These are phyloP conservation scores for Alternaria triticina DNA, from an alignment of 2,329 filamentous ascomycete species.

Conservation along the genomic window DNA sequence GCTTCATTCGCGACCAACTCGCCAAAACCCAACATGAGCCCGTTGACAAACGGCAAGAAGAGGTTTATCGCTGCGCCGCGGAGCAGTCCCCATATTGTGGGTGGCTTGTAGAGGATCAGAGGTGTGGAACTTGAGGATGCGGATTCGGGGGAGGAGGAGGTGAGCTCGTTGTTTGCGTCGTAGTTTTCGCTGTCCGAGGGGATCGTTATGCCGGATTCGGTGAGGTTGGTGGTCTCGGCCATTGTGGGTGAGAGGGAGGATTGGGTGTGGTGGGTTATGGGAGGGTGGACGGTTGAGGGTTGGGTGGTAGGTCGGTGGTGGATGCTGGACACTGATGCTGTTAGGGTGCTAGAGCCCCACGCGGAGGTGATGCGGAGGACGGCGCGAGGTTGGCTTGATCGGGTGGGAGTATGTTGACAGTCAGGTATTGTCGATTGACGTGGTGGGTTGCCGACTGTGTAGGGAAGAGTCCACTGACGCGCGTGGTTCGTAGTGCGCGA, in stretches of 20 bases:
- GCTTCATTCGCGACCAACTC: constrained; percentile 96
- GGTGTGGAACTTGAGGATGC: constrained; percentile 68
- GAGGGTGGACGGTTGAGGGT: neutral
- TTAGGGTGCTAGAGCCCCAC: constrained; percentile 11
- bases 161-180: constrained; percentile 67
- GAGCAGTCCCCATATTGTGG: constrained; percentile 83
- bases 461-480: neutral
- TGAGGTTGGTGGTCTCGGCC: constrained; percentile 55
- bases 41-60: constrained; percentile 94
- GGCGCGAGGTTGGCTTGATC: neutral
- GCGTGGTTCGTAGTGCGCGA: constrained; percentile 1
- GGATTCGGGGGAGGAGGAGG: constrained; percentile 68
- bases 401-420: neutral
- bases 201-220: constrained; percentile 77
- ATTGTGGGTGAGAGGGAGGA: constrained; percentile 9
- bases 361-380: constrained; percentile 17
- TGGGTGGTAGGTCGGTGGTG: neutral
- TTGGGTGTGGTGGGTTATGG: neutral
- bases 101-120: constrained; percentile 85
- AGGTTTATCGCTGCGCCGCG: constrained; percentile 94
- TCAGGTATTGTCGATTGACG: neutral
- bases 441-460: neutral
- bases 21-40: constrained; percentile 96
- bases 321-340: neutral
- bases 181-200: constrained; percentile 86